These are phyloP conservation scores for Ganoderma multipileum DNA, from an alignment of 1,284 basidiomycete genomes.

Conservation along the genomic window DNA sequence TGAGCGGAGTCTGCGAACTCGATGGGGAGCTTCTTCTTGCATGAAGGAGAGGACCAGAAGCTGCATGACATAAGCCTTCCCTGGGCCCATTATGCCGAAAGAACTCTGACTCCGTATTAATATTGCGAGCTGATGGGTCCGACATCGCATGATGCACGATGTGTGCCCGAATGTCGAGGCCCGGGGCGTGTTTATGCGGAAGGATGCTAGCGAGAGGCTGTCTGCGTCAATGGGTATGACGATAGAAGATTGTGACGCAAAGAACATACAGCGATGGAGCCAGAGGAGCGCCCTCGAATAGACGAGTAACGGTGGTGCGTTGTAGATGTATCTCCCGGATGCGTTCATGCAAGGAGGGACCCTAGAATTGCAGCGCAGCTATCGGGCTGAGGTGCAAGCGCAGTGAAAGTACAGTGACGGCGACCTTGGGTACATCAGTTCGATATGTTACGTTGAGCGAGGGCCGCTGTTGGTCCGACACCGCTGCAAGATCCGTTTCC, in stretches of 20 bases:
- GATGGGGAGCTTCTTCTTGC: background rate
- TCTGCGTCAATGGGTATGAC: background rate
- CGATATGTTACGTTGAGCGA: background rate
- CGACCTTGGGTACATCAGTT: background rate
- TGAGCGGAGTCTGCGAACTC: constrained; percentile 9
- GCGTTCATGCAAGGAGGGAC: background rate
- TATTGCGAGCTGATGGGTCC: background rate
- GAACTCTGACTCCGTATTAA: constrained; percentile 2
- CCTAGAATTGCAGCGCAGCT: background rate
- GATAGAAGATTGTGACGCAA: background rate
- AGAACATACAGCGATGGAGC: background rate
- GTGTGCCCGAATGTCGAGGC: background rate
- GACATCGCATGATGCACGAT: background rate
- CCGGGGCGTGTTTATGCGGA: background rate
- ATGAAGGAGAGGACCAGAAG: constrained; percentile 2
- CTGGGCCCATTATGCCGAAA: constrained; percentile 1
- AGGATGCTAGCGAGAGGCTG: background rate
- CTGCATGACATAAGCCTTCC: background rate
- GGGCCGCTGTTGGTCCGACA: background rate
- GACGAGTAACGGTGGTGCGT: background rate
- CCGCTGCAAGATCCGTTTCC: background rate
- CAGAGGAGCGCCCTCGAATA: background rate
- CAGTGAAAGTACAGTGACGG: background rate
- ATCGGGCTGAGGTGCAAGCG: background rate
- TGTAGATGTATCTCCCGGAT: background rate